Percentiles rank a stretch among this genome's conserved stretches.
phyloP scores from a whole-genome alignment of 1,139 yeast genomes.

The Yamadazyma friedrichii region DNA sequence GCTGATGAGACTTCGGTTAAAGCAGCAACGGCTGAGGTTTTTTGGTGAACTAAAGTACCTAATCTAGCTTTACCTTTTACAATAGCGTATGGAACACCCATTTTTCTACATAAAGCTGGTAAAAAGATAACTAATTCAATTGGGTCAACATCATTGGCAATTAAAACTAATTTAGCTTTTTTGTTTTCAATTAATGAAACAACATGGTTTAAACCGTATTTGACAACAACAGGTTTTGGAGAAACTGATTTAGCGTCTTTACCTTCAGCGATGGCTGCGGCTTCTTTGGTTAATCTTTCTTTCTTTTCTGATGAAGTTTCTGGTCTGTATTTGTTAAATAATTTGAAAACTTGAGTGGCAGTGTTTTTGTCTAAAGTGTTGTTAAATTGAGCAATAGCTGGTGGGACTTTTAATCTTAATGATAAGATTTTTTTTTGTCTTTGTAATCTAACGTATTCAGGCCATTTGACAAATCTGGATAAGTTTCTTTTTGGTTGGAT shows the following conservation, averaged over 20 bases:
- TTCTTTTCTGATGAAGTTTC: constrained; percentile 96
- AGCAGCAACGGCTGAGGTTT: constrained; percentile 96
- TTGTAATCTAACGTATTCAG: constrained; percentile 81
- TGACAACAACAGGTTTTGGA: constrained; percentile 92
- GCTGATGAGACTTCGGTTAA: constrained; percentile 90
- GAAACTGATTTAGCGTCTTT: constrained; percentile 94
- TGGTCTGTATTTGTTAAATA: constrained; percentile 98
- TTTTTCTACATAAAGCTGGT: constrained; percentile 98
- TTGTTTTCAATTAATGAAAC: constrained; percentile 95
- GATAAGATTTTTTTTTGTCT: constrained; percentile 96
- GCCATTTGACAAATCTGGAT: constrained; percentile 97
- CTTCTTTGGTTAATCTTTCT: constrained; percentile 98
- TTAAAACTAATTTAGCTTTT: constrained; percentile 94
- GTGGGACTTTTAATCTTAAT: constrained; percentile 97
- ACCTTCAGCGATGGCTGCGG: constrained; percentile 98
- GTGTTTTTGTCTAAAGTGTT: constrained; percentile 96
- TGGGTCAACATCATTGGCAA: constrained; percentile 98
- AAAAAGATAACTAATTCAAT: constrained; percentile 94
- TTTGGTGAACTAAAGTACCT: constrained; percentile 95
- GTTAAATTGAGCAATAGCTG: constrained; percentile 95
- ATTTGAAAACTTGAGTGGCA: constrained; percentile 94
- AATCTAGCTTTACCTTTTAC: constrained; percentile 99
- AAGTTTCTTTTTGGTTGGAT: constrained; percentile 95
- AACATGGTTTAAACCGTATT: constrained; percentile 98
- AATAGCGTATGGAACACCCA: constrained; percentile 98